phyloP scores from a whole-genome alignment of 305 asterid genomes.

The Lippia alba region DNA sequence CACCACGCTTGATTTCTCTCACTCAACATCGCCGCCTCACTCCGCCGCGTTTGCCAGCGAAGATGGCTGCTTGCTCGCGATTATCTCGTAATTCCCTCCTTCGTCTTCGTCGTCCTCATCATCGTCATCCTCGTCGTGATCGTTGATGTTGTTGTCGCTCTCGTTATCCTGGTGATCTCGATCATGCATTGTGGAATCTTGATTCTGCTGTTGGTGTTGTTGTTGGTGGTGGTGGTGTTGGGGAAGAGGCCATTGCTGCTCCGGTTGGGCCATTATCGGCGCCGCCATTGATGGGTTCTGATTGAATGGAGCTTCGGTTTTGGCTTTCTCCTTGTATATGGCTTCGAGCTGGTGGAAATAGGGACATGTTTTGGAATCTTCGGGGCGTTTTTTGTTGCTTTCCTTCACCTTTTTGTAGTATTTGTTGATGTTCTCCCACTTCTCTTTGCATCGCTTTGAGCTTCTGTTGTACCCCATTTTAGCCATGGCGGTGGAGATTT shows the following conservation, averaged over 20 bases:
- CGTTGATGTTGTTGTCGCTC: constrained; percentile 44
- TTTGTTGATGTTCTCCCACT: constrained; percentile 97
- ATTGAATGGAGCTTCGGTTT: constrained; percentile 35
- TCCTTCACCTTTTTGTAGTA: constrained; percentile 94
- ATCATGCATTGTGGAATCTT: constrained; percentile 37
- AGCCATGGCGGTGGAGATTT: constrained; percentile 74
- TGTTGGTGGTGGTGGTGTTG: constrained; percentile 38
- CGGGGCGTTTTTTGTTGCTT: constrained; percentile 76
- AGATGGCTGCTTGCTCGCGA: constrained; percentile 62
- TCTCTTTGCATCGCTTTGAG: constrained; percentile 90
- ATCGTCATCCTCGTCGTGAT: constrained; percentile 49
- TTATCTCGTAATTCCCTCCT: constrained; percentile 64
- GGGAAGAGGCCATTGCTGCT: constrained; percentile 87
- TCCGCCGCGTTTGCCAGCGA: constrained; percentile 47
- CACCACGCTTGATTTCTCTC: constrained; percentile 16
- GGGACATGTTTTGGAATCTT: constrained; percentile 92
- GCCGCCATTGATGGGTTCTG: constrained; percentile 44
- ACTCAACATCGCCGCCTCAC: background rate
- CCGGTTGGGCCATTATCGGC: constrained; percentile 92
- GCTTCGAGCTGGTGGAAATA: constrained; percentile 89
- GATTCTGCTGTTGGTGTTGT: constrained; percentile 24
- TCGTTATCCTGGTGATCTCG: constrained; percentile 39
- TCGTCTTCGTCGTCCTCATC: constrained; percentile 65
- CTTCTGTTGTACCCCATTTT: constrained; percentile 73
- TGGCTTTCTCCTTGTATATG: constrained; percentile 66